Base-by-base conservation (phyloP, 2,329 filamentous ascomycete genomes). In the Ophiocordyceps australis region DNA sequence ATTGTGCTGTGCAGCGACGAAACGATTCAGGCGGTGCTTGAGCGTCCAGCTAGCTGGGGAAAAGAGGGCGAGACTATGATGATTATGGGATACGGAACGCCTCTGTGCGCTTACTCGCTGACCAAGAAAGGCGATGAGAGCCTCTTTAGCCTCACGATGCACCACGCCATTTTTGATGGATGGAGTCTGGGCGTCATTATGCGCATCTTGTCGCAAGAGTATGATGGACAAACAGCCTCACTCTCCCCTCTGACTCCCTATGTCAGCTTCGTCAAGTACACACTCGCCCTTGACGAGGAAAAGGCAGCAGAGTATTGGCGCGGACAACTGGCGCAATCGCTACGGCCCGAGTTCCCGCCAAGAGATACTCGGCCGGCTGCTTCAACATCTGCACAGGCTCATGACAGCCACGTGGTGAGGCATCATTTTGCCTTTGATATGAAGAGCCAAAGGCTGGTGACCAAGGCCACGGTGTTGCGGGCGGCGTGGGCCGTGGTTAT, bases 401-500 rank as follows among this genome's bases (percentile, higher is more conserved):
- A n/a, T n/a, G n/a, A n/a, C n/a, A n/a, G n/a, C n/a, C n/a, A n/a
- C n/a, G n/a, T n/a, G n/a, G n/a, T n/a, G n/a, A n/a, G n/a, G n/a
- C n/a, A n/a, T n/a, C 19, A 5, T 6, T 11, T 20, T 12, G 10
- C 11, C 20, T n/a, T 21, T n/a, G 7, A 21, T 21, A 17, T 10
- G 19, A 21, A 8, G 11, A n/a, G 5, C 5, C 17, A 11, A 5
- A 11, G 23, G 5, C 7, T 24, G 3, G 35, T 35, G 12, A 36
- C 35, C 2, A 27, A 25, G 10, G 32, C 42, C 9, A 38, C 33
- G 3, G 23, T 38, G 2, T 14, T 44, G n/a, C 34, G 33, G n/a
- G 36, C 40, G 6, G 38, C 42, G 9, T 41, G 39, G 38, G 39
- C 38, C 3, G 21, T 44, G 4, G 26, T 38, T 3, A 29, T 44